These are phyloP conservation scores for Gracilaria gracilis DNA, from an alignment of 23 red algal genomes.

Conservation along the genomic window DNA sequence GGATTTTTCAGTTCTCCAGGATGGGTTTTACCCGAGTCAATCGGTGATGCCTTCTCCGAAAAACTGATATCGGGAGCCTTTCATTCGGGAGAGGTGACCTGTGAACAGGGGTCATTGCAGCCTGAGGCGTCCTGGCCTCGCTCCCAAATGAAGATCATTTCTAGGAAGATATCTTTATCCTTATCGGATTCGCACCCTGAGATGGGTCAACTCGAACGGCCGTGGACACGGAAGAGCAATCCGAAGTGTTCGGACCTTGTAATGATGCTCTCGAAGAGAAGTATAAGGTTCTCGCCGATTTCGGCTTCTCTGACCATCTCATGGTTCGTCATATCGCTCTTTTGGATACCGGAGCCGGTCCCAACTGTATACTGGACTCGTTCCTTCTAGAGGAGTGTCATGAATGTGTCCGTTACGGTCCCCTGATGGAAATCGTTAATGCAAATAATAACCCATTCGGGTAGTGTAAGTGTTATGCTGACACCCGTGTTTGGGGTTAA, in stretches of 20 bases:
- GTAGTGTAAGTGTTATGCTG: too few relatives aligned
- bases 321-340: background rate
- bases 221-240: background rate
- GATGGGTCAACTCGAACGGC: background rate
- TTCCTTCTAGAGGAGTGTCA: background rate
- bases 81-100: constrained; percentile 1
- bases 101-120: background rate
- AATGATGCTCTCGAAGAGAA: constrained; percentile 10
- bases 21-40: too few relatives aligned
- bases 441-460: constrained; percentile 21
- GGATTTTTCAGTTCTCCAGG: too few relatives aligned
- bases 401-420: background rate
- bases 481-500: too few relatives aligned
- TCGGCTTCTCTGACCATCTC: background rate
- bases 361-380: constrained; percentile 3
- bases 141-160: background rate
- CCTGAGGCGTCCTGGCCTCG: background rate
- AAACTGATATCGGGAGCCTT: constrained; percentile 2
- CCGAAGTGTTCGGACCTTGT: background rate
- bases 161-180: background rate
- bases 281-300: constrained; percentile 14
- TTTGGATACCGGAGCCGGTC: constrained; percentile 13
- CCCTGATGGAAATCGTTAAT: constrained; percentile 12
- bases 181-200: background rate
- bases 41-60: background rate